A percentile compares a stretch with the other conserved stretches of the same genome.
Conservation (phyloP, 1,284 basidiomycete species). For the Papiliotrema nemorosa region DNA sequence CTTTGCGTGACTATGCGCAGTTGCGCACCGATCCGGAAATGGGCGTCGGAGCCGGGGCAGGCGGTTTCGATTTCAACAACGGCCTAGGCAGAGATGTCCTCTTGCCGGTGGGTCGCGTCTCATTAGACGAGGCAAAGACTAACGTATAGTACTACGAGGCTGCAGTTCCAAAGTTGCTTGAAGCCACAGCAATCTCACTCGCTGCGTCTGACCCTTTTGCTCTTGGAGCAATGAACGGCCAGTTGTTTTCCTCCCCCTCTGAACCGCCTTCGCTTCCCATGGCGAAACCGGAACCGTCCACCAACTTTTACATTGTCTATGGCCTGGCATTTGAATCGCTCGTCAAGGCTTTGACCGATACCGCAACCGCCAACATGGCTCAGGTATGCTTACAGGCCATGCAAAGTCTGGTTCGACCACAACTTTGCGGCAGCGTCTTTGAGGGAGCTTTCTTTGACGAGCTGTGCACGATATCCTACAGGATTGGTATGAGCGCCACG, state of each 20-base stretch:
- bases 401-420: conserved; percentile 69
- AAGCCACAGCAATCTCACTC: conserved; percentile 81
- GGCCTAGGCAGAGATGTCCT: conserved; percentile 86
- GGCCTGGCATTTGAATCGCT: conserved; percentile 90
- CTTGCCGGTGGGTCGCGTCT: conserved; percentile 64
- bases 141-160: conserved; percentile 73
- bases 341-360: conserved; percentile 60
- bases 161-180: conserved; percentile 78
- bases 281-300: conserved; percentile 64
- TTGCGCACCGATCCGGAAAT: conserved; percentile 86
- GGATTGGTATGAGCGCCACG: conserved; percentile 82
- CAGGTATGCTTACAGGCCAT: conserved; percentile 72
- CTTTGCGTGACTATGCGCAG: conserved; percentile 86
- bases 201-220: conserved; percentile 65
- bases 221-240: conserved; percentile 76
- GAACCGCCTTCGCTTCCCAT: conserved; percentile 29
- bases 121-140: not conserved
- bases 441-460: conserved; percentile 84
- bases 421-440: conserved; percentile 75
- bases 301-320: conserved; percentile 85
- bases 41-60: conserved; percentile 58
- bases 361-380: conserved; percentile 36
- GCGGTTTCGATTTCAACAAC: conserved; percentile 74
- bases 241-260: conserved; percentile 47
- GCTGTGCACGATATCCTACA: conserved; percentile 79